A percentile compares a stretch with the other conserved stretches of the same genome.
These are phyloP conservation scores for Kandelia obovata DNA, from an alignment of 345 rosid species.

Conservation along the genomic window DNA sequence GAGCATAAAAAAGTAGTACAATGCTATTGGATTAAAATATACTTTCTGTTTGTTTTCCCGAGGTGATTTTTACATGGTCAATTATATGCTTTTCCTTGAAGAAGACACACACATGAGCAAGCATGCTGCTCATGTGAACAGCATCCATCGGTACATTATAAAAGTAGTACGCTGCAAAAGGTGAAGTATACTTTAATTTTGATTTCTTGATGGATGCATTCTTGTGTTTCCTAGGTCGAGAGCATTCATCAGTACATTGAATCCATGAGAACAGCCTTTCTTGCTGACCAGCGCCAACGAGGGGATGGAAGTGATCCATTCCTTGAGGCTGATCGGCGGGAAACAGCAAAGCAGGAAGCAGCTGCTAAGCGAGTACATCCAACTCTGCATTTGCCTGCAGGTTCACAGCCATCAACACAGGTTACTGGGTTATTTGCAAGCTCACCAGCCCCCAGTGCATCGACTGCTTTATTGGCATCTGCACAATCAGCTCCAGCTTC, in stretches of 20 bases:
- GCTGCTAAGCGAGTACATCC: slow-evolving; percentile 97
- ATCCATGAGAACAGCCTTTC: slow-evolving; percentile 86
- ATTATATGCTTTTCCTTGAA: not conserved
- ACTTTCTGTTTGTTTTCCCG: not conserved
- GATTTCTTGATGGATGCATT: slow-evolving; percentile 1
- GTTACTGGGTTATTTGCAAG: slow-evolving; percentile 57
- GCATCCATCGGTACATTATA: no score
- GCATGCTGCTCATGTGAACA: no score
- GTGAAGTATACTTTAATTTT: not conserved
- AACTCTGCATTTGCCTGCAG: slow-evolving; percentile 79
- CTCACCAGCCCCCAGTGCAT: slow-evolving; percentile 46
- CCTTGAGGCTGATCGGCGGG: slow-evolving; percentile 95
- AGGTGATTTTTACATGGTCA: not conserved
- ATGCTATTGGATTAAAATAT: no score
- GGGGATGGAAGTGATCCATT: slow-evolving; percentile 83
- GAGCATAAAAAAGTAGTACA: not conserved
- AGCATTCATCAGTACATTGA: slow-evolving; percentile 85
- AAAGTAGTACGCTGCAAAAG: not conserved
- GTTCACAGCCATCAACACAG: slow-evolving; percentile 66
- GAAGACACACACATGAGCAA: not conserved
- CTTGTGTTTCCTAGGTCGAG: slow-evolving; percentile 53
- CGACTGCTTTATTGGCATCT: slow-evolving; percentile 47
- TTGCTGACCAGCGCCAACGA: slow-evolving; percentile 77
- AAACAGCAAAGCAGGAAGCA: slow-evolving; percentile 94
- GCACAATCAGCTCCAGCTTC: slow-evolving; percentile 45